phyloP scores from a whole-genome alignment of 805 yeast genomes.

The Metschnikowia lachancei region DNA sequence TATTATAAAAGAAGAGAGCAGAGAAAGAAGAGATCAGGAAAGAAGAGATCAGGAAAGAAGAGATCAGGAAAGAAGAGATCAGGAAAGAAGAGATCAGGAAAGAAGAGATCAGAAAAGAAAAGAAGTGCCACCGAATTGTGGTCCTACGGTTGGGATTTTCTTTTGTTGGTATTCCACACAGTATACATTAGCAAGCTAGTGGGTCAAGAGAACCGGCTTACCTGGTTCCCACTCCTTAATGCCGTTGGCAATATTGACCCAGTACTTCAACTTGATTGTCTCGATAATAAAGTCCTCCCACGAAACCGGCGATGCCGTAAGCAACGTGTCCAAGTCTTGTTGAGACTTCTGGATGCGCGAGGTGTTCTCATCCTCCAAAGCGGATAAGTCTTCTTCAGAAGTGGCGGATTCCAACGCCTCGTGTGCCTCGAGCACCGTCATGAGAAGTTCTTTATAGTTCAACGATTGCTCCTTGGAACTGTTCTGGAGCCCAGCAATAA shows the following conservation, averaged over 20 bases:
- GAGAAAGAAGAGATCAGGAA: too few species aligned
- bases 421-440: conserved; percentile 80
- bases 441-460: conserved; percentile 54
- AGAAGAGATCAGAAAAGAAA: too few species aligned
- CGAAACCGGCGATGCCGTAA: conserved; percentile 38
- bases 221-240: conserved; percentile 79
- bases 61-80: too few species aligned
- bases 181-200: conserved; percentile 30
- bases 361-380: conserved; percentile 54
- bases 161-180: background rate
- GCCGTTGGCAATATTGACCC: conserved; percentile 74
- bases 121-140: too few species aligned
- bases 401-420: conserved; percentile 73
- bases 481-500: conserved; percentile 42
- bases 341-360: conserved; percentile 50
- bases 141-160: too few species aligned
- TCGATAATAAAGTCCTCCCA: conserved; percentile 60
- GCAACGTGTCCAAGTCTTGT: conserved; percentile 44
- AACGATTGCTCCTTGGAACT: conserved; percentile 30
- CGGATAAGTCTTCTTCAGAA: conserved; percentile 54
- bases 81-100: too few species aligned
- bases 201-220: conserved; percentile 61
- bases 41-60: too few species aligned
- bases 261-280: conserved; percentile 74
- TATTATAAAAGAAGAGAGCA: too few species aligned